phyloP scores from a whole-genome alignment of 2,329 filamentous ascomycete genomes.

The Penicillium sp. region DNA sequence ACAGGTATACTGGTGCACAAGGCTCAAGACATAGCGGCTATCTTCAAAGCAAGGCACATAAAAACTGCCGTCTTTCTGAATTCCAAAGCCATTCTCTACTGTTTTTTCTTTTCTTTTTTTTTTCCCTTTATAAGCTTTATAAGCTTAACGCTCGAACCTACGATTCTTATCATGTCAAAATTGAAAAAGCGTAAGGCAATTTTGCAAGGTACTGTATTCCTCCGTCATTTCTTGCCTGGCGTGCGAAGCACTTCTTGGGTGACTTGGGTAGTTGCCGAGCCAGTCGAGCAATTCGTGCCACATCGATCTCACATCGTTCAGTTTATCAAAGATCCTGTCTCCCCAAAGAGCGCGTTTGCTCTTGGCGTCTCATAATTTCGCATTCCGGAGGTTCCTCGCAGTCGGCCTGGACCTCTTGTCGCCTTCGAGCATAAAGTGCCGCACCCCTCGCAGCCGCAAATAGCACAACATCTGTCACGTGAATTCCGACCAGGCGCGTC shows the following conservation, averaged over 20 bases:
- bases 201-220: not conserved
- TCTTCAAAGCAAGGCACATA: no score
- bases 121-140: no score
- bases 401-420: slow-evolving; percentile 10
- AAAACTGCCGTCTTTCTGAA: no score
- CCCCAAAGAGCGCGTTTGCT: not conserved
- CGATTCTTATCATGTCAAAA: no score
- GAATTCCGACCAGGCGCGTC: no score
- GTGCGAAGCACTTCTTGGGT: not conserved
- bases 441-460: slow-evolving; percentile 7
- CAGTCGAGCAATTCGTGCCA: not conserved
- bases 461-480: no score
- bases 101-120: no score
- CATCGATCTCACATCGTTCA: not conserved
- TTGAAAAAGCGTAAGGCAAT: no score
- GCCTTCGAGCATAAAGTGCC: slow-evolving; percentile 7
- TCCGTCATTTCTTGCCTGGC: not conserved
- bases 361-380: slow-evolving; percentile 2
- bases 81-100: no score
- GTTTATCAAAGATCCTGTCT: not conserved
- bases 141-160: no score
- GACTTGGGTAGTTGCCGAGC: not conserved
- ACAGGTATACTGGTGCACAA: no score
- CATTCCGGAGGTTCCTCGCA: slow-evolving; percentile 5
- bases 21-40: no score